phyloP scores from a whole-genome alignment of 1,284 basidiomycete species.

The Quambalaria eucalypti region DNA sequence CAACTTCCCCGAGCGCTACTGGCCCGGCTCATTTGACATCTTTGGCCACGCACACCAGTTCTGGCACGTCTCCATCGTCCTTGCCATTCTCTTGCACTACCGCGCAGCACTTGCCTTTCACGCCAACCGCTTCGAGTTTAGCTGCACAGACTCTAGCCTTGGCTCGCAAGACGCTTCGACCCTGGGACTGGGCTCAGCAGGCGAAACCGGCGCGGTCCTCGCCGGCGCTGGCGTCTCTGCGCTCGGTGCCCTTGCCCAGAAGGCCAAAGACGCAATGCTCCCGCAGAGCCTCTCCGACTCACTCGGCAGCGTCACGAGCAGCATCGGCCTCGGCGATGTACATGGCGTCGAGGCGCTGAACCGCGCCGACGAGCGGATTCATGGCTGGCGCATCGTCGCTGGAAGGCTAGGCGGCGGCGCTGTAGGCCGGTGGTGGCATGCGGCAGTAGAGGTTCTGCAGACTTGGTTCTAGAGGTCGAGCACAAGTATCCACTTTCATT shows the following conservation, averaged over 20 bases:
- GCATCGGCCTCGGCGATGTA: too few species aligned
- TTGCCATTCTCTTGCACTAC: slow-evolving; percentile 42
- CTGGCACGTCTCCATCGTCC: slow-evolving; percentile 42
- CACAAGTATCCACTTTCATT: background rate
- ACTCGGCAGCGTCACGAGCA: too few species aligned
- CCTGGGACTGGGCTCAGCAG: background rate
- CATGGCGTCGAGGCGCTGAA: slow-evolving; percentile 27
- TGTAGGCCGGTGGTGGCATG: slow-evolving; percentile 30
- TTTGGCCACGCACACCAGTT: slow-evolving; percentile 43
- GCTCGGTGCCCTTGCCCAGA: slow-evolving; percentile 14
- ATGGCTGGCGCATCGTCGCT: slow-evolving; percentile 25
- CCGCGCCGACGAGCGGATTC: slow-evolving; percentile 26
- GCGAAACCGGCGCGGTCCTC: background rate
- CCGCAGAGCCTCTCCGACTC: too few species aligned
- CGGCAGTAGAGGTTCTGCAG: slow-evolving; percentile 28
- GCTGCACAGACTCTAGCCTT: slow-evolving; percentile 18
- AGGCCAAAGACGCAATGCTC: too few species aligned
- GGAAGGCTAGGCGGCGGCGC: slow-evolving; percentile 28
- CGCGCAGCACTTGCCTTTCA: slow-evolving; percentile 38
- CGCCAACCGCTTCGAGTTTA: slow-evolving; percentile 36
- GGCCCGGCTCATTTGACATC: slow-evolving; percentile 39
- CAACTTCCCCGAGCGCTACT: slow-evolving; percentile 39
- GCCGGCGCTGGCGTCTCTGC: slow-evolving; percentile 9
- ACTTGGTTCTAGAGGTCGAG: slow-evolving; percentile 14
- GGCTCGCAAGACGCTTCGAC: background rate